Evolutionary conservation across 148 eudicot genomes (phyloP).

Genomic region (Rhododendron mucronatum): DNA sequence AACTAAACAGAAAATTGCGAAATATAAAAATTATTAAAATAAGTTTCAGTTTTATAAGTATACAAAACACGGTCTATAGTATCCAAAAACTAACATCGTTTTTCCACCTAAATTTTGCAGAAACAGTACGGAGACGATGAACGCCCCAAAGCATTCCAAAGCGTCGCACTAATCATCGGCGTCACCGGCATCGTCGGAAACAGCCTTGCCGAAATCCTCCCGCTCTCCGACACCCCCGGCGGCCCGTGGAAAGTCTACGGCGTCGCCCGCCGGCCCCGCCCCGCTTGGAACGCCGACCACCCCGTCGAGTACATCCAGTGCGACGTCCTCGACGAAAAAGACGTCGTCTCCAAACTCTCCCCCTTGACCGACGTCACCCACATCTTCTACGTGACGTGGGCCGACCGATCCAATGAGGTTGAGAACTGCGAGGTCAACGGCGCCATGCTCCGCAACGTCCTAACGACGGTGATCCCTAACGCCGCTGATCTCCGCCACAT

Average conservation of each 20-base stretch:
- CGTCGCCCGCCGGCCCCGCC: constrained; percentile 20
- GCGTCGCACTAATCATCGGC: constrained; percentile 16
- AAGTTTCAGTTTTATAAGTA: too few relatives aligned
- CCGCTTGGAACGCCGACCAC: constrained; percentile 14
- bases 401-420: background rate
- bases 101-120: constrained; percentile 1
- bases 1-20: too few relatives aligned
- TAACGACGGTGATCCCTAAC: constrained; percentile 11
- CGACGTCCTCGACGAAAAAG: constrained; percentile 13
- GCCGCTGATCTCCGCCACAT: constrained; percentile 16
- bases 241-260: constrained; percentile 27
- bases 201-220: constrained; percentile 23
- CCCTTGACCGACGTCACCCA: constrained; percentile 17
- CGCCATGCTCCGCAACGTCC: constrained; percentile 14
- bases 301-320: constrained; percentile 22
- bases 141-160: background rate
- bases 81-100: too few relatives aligned
- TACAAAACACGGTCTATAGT: too few relatives aligned
- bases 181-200: constrained; percentile 22
- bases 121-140: constrained; percentile 9
- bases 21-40: too few relatives aligned
- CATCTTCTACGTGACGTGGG: constrained; percentile 21
- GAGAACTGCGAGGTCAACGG: constrained; percentile 19
- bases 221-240: constrained; percentile 20
- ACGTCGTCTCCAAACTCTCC: constrained; percentile 10